These are phyloP conservation scores for Craterostigma plantagineum DNA, from an alignment of 257 asterid species.

Conservation along the genomic window DNA sequence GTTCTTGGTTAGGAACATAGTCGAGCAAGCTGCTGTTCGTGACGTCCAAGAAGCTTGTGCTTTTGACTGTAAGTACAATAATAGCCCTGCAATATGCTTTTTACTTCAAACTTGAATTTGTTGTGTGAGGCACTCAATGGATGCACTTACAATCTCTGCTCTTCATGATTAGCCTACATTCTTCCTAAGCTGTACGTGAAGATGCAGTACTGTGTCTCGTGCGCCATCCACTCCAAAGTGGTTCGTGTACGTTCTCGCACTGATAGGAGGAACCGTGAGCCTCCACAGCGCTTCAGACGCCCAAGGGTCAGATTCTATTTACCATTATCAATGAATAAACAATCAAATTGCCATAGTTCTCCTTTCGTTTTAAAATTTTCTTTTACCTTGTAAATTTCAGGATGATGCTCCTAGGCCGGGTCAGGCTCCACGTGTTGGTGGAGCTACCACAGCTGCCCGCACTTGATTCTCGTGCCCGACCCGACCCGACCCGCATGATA, in stretches of 20 bases:
- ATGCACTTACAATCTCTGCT: neutral
- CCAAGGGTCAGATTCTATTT: slow-evolving; percentile 28
- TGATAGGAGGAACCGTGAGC: slow-evolving; percentile 79
- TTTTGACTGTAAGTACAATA: slow-evolving; percentile 32
- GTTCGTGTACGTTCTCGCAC: slow-evolving; percentile 79
- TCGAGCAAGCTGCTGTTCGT: slow-evolving; percentile 90
- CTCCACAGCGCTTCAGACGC: slow-evolving; percentile 46
- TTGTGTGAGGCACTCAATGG: too few species aligned
- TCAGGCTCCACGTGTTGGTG: slow-evolving; percentile 56
- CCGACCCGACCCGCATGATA: too few species aligned
- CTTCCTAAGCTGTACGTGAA: slow-evolving; percentile 77
- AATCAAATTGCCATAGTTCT: neutral
- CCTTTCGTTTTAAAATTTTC: neutral
- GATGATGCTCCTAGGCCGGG: slow-evolving; percentile 70
- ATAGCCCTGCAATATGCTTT: too few species aligned
- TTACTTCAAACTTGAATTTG: too few species aligned
- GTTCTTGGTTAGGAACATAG: slow-evolving; percentile 73
- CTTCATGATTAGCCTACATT: slow-evolving; percentile 20
- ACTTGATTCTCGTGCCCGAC: slow-evolving; percentile 11
- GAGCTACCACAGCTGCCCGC: slow-evolving; percentile 48
- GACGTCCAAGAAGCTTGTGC: slow-evolving; percentile 95
- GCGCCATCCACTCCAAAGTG: slow-evolving; percentile 85
- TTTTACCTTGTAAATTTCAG: slow-evolving; percentile 10
- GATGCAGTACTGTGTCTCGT: slow-evolving; percentile 80
- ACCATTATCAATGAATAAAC: neutral